Percentiles rank a stretch among this genome's conserved stretches.
phyloP scores from a whole-genome alignment of 208 protist species.

The Crithidia sp. region DNA sequence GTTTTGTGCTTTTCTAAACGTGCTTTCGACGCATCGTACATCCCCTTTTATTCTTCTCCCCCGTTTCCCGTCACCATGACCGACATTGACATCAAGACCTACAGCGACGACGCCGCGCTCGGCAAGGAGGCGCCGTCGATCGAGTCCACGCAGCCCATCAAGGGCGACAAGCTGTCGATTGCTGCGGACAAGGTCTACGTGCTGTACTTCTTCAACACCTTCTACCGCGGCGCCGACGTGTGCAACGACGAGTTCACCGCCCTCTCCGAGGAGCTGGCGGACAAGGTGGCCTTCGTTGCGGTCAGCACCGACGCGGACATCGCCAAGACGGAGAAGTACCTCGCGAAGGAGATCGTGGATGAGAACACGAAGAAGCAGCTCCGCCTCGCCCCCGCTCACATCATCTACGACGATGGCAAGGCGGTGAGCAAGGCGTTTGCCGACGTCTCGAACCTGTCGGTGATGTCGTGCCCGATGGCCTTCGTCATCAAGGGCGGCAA shows the following conservation, averaged over 20 bases:
- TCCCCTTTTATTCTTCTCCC: neutral
- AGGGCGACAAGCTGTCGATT: constrained; percentile 71
- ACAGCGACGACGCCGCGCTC: constrained; percentile 84
- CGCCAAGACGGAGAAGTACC: constrained; percentile 92
- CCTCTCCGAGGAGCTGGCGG: constrained; percentile 76
- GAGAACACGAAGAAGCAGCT: constrained; percentile 92
- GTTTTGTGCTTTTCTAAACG: no score
- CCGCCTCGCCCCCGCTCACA: constrained; percentile 74
- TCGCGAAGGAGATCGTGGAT: constrained; percentile 85
- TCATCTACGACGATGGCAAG: constrained; percentile 88
- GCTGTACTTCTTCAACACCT: constrained; percentile 93
- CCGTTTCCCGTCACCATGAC: constrained; percentile 51
- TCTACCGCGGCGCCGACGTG: constrained; percentile 89
- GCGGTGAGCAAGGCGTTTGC: constrained; percentile 81
- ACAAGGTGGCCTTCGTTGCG: constrained; percentile 81
- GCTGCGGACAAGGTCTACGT: constrained; percentile 74
- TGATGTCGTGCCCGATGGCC: constrained; percentile 91
- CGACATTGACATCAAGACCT: constrained; percentile 89
- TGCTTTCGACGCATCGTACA: neutral
- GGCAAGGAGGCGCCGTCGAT: constrained; percentile 71
- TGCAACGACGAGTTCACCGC: constrained; percentile 91
- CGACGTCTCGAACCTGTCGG: constrained; percentile 70
- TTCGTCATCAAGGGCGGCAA: constrained; percentile 88
- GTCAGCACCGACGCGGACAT: constrained; percentile 91
- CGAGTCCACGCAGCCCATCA: constrained; percentile 66